Percentiles rank a stretch among this genome's conserved stretches.
These are phyloP conservation scores for Leccinum subtestaceum DNA, from an alignment of 768 basidiomycete genomes.

Conservation along the genomic window DNA sequence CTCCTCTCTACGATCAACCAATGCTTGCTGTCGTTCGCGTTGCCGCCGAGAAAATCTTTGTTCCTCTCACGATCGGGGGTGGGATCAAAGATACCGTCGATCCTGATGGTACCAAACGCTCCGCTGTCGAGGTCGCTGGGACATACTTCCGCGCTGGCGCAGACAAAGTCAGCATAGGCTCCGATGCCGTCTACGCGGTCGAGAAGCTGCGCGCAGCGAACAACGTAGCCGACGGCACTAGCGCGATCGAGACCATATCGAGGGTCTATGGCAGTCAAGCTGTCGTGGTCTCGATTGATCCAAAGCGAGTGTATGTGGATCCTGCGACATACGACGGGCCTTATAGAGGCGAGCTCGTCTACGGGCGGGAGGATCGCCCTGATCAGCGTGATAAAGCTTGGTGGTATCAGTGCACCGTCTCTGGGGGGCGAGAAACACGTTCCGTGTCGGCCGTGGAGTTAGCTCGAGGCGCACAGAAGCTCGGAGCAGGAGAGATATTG, in stretches of 20 bases:
- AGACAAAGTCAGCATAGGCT: slow-evolving; percentile 97
- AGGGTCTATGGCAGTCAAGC: slow-evolving; percentile 91
- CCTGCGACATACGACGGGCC: slow-evolving; percentile 62
- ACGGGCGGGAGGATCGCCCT: slow-evolving; percentile 39
- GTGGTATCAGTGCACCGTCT: slow-evolving; percentile 99
- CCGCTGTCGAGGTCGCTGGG: slow-evolving; percentile 91
- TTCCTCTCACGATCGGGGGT: slow-evolving; percentile 97
- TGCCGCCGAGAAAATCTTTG: slow-evolving; percentile 87
- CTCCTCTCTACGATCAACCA: slow-evolving; percentile 92
- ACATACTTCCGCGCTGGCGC: slow-evolving; percentile 97
- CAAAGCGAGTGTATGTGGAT: slow-evolving; percentile 80
- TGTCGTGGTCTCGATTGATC: slow-evolving; percentile 97
- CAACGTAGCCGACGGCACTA: slow-evolving; percentile 61
- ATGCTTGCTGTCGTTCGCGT: slow-evolving; percentile 95
- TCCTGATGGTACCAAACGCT: slow-evolving; percentile 85
- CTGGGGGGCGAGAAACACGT: slow-evolving; percentile 83
- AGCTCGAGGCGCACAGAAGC: slow-evolving; percentile 81
- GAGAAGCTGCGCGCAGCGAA: slow-evolving; percentile 64
- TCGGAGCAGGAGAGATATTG: slow-evolving; percentile 94
- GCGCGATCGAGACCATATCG: slow-evolving; percentile 92
- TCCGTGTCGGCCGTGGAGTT: slow-evolving; percentile 87
- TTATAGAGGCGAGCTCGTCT: slow-evolving; percentile 60
- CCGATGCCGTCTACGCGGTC: slow-evolving; percentile 92
- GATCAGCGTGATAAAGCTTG: slow-evolving; percentile 74
- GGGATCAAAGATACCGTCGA: slow-evolving; percentile 96